Evolutionary conservation across 306 rosid species (phyloP), one percentile per base, ranked within the genome.

Genomic region (Prinsepia uniflora): DNA sequence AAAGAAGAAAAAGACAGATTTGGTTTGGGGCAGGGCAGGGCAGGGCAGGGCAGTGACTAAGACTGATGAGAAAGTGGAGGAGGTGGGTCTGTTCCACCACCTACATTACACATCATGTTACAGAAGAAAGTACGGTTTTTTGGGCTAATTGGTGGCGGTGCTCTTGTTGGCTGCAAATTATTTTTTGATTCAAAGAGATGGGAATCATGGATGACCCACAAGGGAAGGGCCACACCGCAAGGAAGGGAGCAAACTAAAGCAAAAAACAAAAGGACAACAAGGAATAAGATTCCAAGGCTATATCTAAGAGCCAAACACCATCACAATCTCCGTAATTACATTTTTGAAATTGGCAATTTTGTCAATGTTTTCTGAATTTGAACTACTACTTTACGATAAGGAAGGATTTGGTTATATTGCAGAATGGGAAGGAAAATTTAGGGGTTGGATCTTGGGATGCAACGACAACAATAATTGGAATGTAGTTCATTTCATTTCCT

Each of bases 61-160:
- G 36, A 30, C 3, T 30, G 36, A 30, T 30, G 3, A 30, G 36
- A 30, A 30, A 76, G 70, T 75, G 72, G 74, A 55, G 30, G n/a
- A 61, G 24, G 72, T 67, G 78, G 73, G 76, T 75, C 77, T 72
- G 81, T 78, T 80, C 77, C 84, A 78, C 54, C 81, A 15, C 36
- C 36, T 15, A 0, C 60, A 20, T 12, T 72, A 22, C 54, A 56
- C 44, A 55, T 55, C 36, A 18, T 46, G 66, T 57, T 30, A 53
- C 1, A n/a, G 57, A 52, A 48, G 20, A 52, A 79, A 73, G 80
- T 47, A 36, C 80, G 68, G 70, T 39, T 59, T 76, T 53, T 34
- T 54, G 74, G 75, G 57, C 62, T 34, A 13, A 18, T 43, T 59
- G 3, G 0, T 14, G 36, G 36, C 2, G 36, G 3, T 59, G 43